Base-by-base conservation (phyloP, 31 red algal species). In the Odonthalia washingtoniensis region DNA sequence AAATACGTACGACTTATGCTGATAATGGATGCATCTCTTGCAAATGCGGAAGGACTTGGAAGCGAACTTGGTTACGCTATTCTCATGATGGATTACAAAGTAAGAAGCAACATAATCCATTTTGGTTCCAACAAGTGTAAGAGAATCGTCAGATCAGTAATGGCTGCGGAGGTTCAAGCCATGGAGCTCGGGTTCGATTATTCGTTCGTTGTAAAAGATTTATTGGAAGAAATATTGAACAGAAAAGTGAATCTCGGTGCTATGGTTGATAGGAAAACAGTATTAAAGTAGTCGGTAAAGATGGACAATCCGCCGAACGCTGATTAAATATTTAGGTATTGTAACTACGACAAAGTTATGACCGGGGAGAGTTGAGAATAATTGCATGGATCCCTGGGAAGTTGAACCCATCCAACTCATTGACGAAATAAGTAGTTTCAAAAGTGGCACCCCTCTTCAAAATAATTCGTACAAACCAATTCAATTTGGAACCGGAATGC, bases 131-230 rank as follows among this genome's bases (percentile, higher is more conserved):
- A 57, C 9, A 9, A 21, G 49, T 57, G 49, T 21, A 9, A 57
- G 9, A 9, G 49, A 9, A 21, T 57, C 12, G 9, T 21, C 49
- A 9, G 49, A 9, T 21, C 49, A n/a, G n/a, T n/a, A n/a, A n/a
- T n/a, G n/a, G n/a, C n/a, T n/a, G n/a, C n/a, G n/a, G n/a, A n/a
- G n/a, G 90, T 95, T 36, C 86, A 99, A 45, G 97, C 94, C 14
- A 91, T 96, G 94, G 77, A 76, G 4, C 88, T 21, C 49, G 49
- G 49, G 49, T 57, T 57, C 49, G 49, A 57, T 21, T 9, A 14
- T 21, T 9, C 21, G 49, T 57, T 57, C 49, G 9, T 57, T 21
- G 21, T 57, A 9, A 9, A 21, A 9, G 12, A 57, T 9, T 14
- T 21, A 21, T 57, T 57, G 12, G 21, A 9, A 21, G 49, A 57